Evolutionary conservation across 345 rosid species (phyloP), one percentile per base, ranked within the genome.

Genomic region (Melaleuca quinquenervia): DNA sequence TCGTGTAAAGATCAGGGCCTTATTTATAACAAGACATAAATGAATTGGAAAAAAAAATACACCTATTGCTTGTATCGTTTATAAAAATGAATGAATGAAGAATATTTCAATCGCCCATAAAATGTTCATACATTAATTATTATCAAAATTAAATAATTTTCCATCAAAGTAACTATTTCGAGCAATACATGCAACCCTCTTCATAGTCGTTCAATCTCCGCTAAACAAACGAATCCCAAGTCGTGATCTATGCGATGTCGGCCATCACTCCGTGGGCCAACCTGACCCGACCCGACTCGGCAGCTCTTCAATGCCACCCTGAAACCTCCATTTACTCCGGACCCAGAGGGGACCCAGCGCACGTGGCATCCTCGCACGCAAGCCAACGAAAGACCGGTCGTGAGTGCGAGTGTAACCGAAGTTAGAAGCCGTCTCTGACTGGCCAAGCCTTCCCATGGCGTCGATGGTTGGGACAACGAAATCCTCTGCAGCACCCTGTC

Each of bases 1-100:
- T 70, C 0, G 2, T 0, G 0, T 24, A 20, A 18, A 0, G 0
- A 70, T 70, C 22, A 36, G 18, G 1, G 3, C 12, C 0, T 1
- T 2, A 2, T 18, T 0, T 18, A 0, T 20, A 18, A 18, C 0
- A 0, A 0, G 4, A 36, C 8, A 70, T 8, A 0, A 36, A 18
- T 70, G 1, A 18, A 32, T 36, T 70, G 0, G 5, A 11, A 70
- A 8, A 18, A 18, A 18, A 36, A 70, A 70, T 8, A 2, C 41
- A 41, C 41, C 41, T 2, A 36, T 70, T 0, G 0, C 24, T 24
- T 55, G 0, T 55, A 55, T 55, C 1, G 11, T 3, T 24, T 22
- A 24, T 2, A 55, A 22, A 55, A 2, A 9, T 24, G 12, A 24
- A 22, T 3, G 12, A 55, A 22, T 2, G 3, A 21, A 53, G 7